A percentile compares a stretch with the other conserved stretches of the same genome.
Conservation (phyloP, 495 filamentous ascomycete genomes). For the Cairneyella variabilis region DNA sequence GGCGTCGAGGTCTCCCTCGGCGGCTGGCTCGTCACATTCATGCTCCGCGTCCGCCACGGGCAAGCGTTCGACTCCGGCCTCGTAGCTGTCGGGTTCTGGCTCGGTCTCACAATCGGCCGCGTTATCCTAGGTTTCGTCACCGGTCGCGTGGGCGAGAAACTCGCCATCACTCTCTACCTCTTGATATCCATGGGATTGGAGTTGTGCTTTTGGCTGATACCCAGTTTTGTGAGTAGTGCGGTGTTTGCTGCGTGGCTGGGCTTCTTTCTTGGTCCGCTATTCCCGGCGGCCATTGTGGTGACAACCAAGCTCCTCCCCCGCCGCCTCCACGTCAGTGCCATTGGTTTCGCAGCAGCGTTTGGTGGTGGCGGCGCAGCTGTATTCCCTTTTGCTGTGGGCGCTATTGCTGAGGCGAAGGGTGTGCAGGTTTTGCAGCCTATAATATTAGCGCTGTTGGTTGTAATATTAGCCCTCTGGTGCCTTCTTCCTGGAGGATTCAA, state of each 20-base stretch:
- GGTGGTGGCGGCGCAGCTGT: constrained; percentile 75
- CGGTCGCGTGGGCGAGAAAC: constrained; percentile 67
- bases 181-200: constrained; percentile 62
- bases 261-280: constrained; percentile 75
- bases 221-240: constrained; percentile 67
- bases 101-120: constrained; percentile 71
- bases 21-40: constrained; percentile 86
- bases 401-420: constrained; percentile 75
- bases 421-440: constrained; percentile 52
- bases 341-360: constrained; percentile 81
- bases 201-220: constrained; percentile 79
- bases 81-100: constrained; percentile 82
- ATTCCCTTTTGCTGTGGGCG: constrained; percentile 74
- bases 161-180: constrained; percentile 56
- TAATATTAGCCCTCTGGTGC: constrained; percentile 23
- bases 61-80: constrained; percentile 69
- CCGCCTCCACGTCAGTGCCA: constrained; percentile 73
- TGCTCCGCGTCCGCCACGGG: constrained; percentile 71
- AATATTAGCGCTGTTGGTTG: constrained; percentile 18
- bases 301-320: constrained; percentile 78
- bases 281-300: constrained; percentile 74
- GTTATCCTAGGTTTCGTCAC: constrained; percentile 68
- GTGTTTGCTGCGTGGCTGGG: constrained; percentile 73
- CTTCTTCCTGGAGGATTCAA: constrained; percentile 24
- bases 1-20: constrained; percentile 83